Conservation (phyloP, 2,329 filamentous ascomycete genomes). For the Colletotrichum lini region DNA sequence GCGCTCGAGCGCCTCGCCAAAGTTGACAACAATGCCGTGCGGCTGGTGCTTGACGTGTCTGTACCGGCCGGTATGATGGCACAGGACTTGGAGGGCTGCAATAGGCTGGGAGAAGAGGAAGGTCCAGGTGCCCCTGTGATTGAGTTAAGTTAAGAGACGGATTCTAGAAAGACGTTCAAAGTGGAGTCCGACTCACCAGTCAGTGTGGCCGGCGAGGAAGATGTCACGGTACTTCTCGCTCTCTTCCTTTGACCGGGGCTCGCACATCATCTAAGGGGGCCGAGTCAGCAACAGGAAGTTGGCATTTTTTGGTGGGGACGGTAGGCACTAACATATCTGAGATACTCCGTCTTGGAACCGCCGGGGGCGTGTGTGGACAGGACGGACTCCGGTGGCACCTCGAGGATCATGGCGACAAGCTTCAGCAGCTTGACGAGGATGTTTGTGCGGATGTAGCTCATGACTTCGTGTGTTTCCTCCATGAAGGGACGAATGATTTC, state of each 20-base stretch:
- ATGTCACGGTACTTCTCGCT: conserved; percentile 55
- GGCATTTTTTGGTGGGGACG: background rate
- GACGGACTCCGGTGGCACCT: conserved; percentile 55
- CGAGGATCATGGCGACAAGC: conserved; percentile 56
- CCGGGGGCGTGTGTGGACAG: conserved; percentile 53
- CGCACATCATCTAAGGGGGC: conserved; percentile 53
- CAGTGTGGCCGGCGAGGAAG: conserved; percentile 58
- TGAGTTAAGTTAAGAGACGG: background rate
- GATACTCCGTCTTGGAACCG: conserved; percentile 54
- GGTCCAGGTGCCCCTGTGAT: conserved; percentile 51
- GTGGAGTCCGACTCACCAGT: conserved; percentile 46
- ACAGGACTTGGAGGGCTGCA: conserved; percentile 55
- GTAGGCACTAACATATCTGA: conserved; percentile 50
- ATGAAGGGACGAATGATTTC: conserved; percentile 45
- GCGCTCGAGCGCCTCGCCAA: conserved; percentile 51
- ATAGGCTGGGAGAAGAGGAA: conserved; percentile 58
- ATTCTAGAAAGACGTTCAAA: too few relatives aligned
- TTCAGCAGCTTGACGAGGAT: conserved; percentile 53
- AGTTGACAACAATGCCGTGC: conserved; percentile 55
- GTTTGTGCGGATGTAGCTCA: conserved; percentile 48
- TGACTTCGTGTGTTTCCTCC: conserved; percentile 47
- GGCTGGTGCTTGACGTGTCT: conserved; percentile 55
- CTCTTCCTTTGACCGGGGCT: conserved; percentile 52
- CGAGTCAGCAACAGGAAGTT: background rate
- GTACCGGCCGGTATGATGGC: conserved; percentile 51